Conservation (phyloP, 1,284 basidiomycete species). For the Boletus albobrunnescens region DNA sequence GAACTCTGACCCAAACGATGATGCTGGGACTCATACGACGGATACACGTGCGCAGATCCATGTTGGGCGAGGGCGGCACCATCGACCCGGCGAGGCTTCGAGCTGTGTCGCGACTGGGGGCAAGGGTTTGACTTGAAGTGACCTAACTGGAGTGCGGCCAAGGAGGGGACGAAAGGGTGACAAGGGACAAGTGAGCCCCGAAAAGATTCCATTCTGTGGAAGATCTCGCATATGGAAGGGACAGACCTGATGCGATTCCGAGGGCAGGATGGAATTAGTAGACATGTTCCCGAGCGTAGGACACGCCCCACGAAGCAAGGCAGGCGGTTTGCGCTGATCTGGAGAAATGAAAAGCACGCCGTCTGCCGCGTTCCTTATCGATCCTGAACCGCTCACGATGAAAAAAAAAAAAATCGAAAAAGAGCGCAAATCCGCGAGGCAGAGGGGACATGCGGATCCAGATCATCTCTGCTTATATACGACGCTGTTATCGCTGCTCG, state of each 20-base stretch:
- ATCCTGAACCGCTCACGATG: conserved; percentile 17
- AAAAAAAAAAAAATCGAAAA: conserved; percentile 10
- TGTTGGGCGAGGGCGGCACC: conserved; percentile 47
- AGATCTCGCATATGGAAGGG: conserved; percentile 16
- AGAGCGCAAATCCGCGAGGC: conserved; percentile 26
- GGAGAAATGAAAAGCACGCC: conserved; percentile 34
- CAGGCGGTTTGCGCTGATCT: conserved; percentile 25
- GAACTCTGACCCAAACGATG: conserved; percentile 49
- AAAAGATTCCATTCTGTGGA: conserved; percentile 22
- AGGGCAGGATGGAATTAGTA: conserved; percentile 21
- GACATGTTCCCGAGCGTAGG: conserved; percentile 21
- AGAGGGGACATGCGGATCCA: conserved; percentile 26
- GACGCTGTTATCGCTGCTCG: background rate
- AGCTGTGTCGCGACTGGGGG: conserved; percentile 54
- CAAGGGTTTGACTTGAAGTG: conserved; percentile 57
- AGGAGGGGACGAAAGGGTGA: conserved; percentile 18
- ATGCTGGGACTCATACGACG: conserved; percentile 62
- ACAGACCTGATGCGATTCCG: conserved; percentile 13
- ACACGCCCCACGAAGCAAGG: conserved; percentile 22
- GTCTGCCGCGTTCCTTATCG: conserved; percentile 25
- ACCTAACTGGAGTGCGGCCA: conserved; percentile 53
- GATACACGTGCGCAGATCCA: conserved; percentile 56
- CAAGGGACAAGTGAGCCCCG: conserved; percentile 5
- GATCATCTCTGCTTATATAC: conserved; percentile 20
- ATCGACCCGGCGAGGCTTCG: conserved; percentile 60